Base-by-base conservation (phyloP, 139 green algal species). In the Pleodorina starrii region DNA sequence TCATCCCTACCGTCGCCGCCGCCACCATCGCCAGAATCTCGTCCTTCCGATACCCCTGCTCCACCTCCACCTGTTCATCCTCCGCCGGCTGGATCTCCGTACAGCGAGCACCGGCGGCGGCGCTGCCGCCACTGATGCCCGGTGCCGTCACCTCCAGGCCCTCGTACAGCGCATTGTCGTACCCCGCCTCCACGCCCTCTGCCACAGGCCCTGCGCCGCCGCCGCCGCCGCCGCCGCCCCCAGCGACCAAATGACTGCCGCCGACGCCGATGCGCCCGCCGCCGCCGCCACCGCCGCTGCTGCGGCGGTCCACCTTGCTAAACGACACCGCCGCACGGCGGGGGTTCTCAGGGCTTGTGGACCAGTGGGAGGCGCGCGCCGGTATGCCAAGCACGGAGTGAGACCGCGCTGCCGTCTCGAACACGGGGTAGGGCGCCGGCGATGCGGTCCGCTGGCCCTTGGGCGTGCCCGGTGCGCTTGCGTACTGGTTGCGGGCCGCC, bases 91-190 rank as follows among this genome's bases (percentile, higher is more conserved):
- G 27, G 32, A 73, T 73, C 12, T 73, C 63, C 63, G 2, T 36
- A 11, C 27, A 36, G 19, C 11, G n/a, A 19, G 63, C n/a, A 38
- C 29, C 63, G 29, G 11, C 63, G 63, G 16, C 63, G 48, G 48
- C 48, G 48, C 48, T 57, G 48, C 48, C 11, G n/a, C n/a, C n/a
- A n/a, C n/a, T n/a, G n/a, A n/a, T n/a, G n/a, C n/a, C n/a, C n/a
- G n/a, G n/a, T n/a, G n/a, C n/a, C n/a, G n/a, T n/a, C 63, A 19
- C 29, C 27, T 2, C 63, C 63, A 21, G 25, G 63, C 63, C 40
- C 11, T 75, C 66, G 35, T 50, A 77, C 69, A 77, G 32, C 69
- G 69, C 36, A 48, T 77, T 77, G 35, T 46, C 69, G 40, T 77
- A 48, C 35, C 36, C 69, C 1, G 5, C 3, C 40, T 23, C 17